phyloP scores from a whole-genome alignment of 2,329 filamentous ascomycete species.

The Raffaelea arxii region DNA sequence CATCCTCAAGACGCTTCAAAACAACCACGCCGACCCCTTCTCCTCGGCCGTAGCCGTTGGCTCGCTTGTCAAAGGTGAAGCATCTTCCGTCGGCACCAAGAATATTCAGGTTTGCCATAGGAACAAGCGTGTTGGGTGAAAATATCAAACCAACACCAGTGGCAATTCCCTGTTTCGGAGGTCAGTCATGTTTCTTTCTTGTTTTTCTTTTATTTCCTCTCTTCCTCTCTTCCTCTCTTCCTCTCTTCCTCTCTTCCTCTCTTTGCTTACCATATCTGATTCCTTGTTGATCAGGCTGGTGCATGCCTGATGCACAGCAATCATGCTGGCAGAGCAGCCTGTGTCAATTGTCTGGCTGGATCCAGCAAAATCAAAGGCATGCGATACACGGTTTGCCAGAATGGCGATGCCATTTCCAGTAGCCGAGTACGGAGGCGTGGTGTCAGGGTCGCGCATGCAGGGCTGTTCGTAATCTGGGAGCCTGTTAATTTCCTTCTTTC shows the following conservation, averaged over 20 bases:
- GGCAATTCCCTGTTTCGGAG: constrained; percentile 31
- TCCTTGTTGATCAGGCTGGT: constrained; percentile 38
- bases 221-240: too few species aligned
- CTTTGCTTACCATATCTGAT: constrained; percentile 23
- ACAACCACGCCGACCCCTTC: constrained; percentile 53
- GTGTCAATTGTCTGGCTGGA: constrained; percentile 50
- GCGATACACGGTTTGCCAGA: constrained; percentile 45
- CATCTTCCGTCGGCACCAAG: constrained; percentile 40
- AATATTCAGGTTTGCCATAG: constrained; percentile 45
- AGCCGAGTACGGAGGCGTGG: constrained; percentile 39
- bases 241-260: too few species aligned
- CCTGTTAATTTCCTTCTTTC: too few species aligned
- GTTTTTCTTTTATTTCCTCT: too few species aligned
- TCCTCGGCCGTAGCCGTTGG: constrained; percentile 54
- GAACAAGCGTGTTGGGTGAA: constrained; percentile 44
- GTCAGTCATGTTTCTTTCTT: too few species aligned
- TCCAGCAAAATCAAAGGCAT: constrained; percentile 44
- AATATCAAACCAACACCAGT: constrained; percentile 44
- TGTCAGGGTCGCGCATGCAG: constrained; percentile 38
- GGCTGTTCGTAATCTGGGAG: constrained; percentile 39
- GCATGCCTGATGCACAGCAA: constrained; percentile 43
- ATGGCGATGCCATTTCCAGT: constrained; percentile 44
- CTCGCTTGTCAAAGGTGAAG: constrained; percentile 46
- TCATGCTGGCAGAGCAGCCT: constrained; percentile 46
- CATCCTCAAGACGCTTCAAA: constrained; percentile 48